phyloP scores from a whole-genome alignment of 768 basidiomycete genomes.

The Leccinum subtestaceum region DNA sequence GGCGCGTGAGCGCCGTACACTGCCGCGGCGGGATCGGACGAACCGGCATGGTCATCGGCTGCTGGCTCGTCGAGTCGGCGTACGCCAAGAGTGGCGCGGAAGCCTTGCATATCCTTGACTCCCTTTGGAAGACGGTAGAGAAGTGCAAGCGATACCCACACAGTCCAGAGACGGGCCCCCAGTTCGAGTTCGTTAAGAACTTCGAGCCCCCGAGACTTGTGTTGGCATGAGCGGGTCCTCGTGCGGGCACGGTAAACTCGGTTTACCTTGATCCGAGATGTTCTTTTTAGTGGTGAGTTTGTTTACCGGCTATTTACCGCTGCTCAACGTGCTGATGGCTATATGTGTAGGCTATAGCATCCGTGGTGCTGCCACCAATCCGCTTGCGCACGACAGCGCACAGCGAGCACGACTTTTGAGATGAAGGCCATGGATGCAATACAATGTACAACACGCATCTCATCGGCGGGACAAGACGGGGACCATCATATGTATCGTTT shows the following conservation, averaged over 20 bases:
- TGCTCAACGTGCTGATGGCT: background rate
- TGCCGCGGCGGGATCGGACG: conserved; percentile 79
- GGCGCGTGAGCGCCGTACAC: conserved; percentile 68
- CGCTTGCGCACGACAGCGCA: background rate
- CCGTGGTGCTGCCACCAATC: background rate
- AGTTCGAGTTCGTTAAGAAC: conserved; percentile 70
- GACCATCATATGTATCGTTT: conserved; percentile 3
- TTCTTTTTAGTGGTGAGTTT: conserved; percentile 6
- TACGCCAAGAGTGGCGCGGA: conserved; percentile 59
- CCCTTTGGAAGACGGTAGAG: conserved; percentile 73
- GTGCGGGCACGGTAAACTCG: background rate
- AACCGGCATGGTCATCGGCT: conserved; percentile 61
- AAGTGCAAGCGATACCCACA: conserved; percentile 74
- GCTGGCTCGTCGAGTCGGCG: conserved; percentile 73
- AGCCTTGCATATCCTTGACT: conserved; percentile 60
- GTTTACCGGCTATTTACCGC: background rate
- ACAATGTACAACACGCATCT: conserved; percentile 30
- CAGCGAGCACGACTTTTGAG: background rate
- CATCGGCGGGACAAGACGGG: conserved; percentile 15
- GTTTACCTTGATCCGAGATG: background rate
- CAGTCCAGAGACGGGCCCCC: conserved; percentile 77
- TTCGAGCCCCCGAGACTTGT: conserved; percentile 39
- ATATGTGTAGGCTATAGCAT: conserved; percentile 3
- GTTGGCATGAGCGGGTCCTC: conserved; percentile 11
- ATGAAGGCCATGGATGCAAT: conserved; percentile 17